phyloP scores from a whole-genome alignment of 2,329 filamentous ascomycete species.

The Fusarium coffeatum region DNA sequence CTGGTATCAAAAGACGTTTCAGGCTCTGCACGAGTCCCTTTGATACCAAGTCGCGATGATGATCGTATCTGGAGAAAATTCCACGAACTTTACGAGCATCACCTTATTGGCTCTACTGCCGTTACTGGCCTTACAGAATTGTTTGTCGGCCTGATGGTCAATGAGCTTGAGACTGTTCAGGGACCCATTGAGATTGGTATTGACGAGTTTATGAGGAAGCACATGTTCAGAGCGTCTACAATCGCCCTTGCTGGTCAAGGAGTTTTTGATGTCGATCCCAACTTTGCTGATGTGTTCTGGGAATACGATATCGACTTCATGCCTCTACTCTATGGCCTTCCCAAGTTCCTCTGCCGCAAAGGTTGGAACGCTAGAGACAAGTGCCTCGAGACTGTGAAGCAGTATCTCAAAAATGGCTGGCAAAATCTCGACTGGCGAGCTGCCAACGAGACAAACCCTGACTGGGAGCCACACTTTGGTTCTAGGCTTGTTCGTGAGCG shows the following conservation, averaged over 20 bases:
- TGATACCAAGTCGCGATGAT: slow-evolving; percentile 31
- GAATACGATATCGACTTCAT: slow-evolving; percentile 42
- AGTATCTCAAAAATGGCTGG: slow-evolving; percentile 33
- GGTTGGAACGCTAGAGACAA: slow-evolving; percentile 39
- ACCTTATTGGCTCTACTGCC: slow-evolving; percentile 31
- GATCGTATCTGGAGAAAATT: slow-evolving; percentile 42
- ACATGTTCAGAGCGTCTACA: slow-evolving; percentile 42
- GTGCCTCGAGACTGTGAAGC: slow-evolving; percentile 31
- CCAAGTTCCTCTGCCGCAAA: slow-evolving; percentile 36
- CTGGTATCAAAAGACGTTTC: slow-evolving; percentile 37
- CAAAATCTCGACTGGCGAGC: slow-evolving; percentile 24
- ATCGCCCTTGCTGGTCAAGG: slow-evolving; percentile 36
- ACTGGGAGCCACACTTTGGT: slow-evolving; percentile 41
- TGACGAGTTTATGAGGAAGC: slow-evolving; percentile 39
- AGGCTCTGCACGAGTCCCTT: slow-evolving; percentile 30
- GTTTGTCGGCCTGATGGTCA: slow-evolving; percentile 31
- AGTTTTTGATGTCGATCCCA: slow-evolving; percentile 25
- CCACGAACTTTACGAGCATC: slow-evolving; percentile 38
- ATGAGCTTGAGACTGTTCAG: slow-evolving; percentile 19
- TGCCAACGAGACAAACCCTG: slow-evolving; percentile 11
- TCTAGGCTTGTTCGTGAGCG: slow-evolving; percentile 42
- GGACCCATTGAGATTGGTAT: slow-evolving; percentile 26
- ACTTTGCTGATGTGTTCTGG: slow-evolving; percentile 40
- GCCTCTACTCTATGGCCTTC: slow-evolving; percentile 38
- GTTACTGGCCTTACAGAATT: slow-evolving; percentile 32